Conservation (phyloP, 2,329 filamentous ascomycete species). For the Sporothrix globosa region DNA sequence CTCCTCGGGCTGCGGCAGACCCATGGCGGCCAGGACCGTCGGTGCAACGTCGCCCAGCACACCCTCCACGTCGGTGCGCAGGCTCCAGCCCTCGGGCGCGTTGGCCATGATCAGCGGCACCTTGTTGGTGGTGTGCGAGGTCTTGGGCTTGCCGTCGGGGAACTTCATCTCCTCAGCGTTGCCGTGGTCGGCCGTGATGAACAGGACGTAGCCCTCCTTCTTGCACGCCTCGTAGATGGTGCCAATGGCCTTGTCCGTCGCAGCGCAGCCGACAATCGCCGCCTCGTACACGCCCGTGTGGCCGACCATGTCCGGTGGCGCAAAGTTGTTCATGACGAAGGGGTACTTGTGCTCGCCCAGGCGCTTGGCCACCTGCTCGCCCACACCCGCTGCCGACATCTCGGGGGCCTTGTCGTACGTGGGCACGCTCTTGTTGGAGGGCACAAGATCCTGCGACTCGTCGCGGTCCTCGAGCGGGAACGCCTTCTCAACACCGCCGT, state of each 20-base stretch:
- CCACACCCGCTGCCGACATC: conserved; percentile 92
- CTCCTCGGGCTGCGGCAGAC: conserved; percentile 82
- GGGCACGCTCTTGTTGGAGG: conserved; percentile 84
- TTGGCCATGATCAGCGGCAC: conserved; percentile 99
- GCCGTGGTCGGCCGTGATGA: conserved; percentile 95
- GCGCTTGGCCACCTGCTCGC: conserved; percentile 85
- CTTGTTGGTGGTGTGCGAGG: conserved; percentile 95
- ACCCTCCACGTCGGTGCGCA: conserved; percentile 75
- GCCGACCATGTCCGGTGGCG: conserved; percentile 98
- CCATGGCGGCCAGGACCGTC: conserved; percentile 90
- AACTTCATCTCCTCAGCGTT: conserved; percentile 99
- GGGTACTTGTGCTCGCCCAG: conserved; percentile 84
- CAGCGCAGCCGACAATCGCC: conserved; percentile 78
- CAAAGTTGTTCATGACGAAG: conserved; percentile 99
- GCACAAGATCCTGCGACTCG: conserved; percentile 74
- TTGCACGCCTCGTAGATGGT: conserved; percentile 92
- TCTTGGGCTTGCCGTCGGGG: conserved; percentile 93
- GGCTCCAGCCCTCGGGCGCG: conserved; percentile 82
- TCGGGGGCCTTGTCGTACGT: conserved; percentile 95
- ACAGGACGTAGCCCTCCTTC: conserved; percentile 88
- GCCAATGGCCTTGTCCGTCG: conserved; percentile 93
- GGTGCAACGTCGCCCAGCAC: conserved; percentile 97
- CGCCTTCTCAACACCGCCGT: conserved; percentile 95
- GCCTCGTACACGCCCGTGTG: conserved; percentile 98
- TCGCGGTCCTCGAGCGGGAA: conserved; percentile 92